These are phyloP conservation scores for Cymbidium sinense DNA, from an alignment of 106 monocot genomes.

Conservation along the genomic window DNA sequence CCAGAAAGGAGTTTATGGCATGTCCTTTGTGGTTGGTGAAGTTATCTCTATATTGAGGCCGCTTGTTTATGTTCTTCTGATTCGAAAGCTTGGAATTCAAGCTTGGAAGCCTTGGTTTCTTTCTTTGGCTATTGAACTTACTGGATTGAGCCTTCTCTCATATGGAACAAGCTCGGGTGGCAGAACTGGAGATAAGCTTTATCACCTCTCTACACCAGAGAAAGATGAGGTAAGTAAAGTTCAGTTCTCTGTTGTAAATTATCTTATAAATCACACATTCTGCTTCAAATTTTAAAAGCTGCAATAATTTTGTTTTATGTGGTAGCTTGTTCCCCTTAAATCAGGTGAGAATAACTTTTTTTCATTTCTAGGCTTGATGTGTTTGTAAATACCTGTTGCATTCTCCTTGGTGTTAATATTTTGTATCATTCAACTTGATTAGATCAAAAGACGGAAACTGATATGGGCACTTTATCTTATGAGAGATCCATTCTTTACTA, in stretches of 20 bases:
- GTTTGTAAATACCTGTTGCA: not conserved
- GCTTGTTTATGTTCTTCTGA: slow-evolving; percentile 75
- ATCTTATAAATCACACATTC: not conserved
- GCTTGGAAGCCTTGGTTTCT: slow-evolving; percentile 91
- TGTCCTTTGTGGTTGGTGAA: slow-evolving; percentile 64
- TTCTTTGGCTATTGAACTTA: slow-evolving; percentile 65
- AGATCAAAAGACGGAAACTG: slow-evolving; percentile 77
- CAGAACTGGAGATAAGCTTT: slow-evolving; percentile 22
- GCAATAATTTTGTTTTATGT: not conserved
- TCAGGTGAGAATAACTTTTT: not conserved
- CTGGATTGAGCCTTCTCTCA: slow-evolving; percentile 58
- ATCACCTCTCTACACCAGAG: slow-evolving; percentile 47
- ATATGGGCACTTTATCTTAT: slow-evolving; percentile 84
- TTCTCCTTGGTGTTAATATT: slow-evolving; percentile 7
- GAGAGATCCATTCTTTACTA: slow-evolving; percentile 89
- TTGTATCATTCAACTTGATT: slow-evolving; percentile 7
- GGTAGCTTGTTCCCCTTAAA: not conserved
- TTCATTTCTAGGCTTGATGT: not conserved
- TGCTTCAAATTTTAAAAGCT: not conserved
- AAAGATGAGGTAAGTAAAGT: slow-evolving; percentile 61
- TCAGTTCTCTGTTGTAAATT: not conserved
- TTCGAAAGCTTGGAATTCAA: slow-evolving; percentile 62
- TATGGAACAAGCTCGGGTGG: slow-evolving; percentile 29
- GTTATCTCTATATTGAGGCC: slow-evolving; percentile 69
- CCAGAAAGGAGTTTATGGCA: slow-evolving; percentile 54